Evolutionary conservation across 345 rosid species (phyloP).

Genomic region (Rhizophora apiculata): DNA sequence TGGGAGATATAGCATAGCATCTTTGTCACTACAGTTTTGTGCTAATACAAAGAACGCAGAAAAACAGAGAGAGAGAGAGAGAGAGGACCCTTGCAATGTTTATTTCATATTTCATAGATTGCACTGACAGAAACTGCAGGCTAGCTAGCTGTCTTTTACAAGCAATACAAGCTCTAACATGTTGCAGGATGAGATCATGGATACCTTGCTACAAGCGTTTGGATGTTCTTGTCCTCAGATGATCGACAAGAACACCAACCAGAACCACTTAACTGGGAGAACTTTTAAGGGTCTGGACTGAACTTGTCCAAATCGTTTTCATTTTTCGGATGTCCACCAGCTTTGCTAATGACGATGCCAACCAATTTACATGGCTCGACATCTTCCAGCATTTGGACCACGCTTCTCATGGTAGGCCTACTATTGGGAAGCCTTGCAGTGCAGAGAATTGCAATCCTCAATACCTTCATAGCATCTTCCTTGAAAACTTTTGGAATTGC

Average conservation of each 20-base stretch:
- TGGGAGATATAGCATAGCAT: neutral
- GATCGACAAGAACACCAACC: neutral
- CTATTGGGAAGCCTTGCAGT: slow-evolving; percentile 49
- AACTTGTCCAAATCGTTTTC: neutral
- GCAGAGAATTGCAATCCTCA: slow-evolving; percentile 71
- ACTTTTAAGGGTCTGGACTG: neutral
- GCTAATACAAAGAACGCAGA: too few relatives aligned
- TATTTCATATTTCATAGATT: neutral
- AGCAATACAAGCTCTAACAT: slow-evolving; percentile 9
- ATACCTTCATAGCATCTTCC: slow-evolving; percentile 61
- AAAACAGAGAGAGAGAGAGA: neutral
- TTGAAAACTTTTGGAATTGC: slow-evolving; percentile 46
- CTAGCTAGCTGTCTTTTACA: slow-evolving; percentile 8
- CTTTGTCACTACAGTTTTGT: neutral
- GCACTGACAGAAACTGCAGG: neutral
- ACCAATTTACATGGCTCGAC: slow-evolving; percentile 66
- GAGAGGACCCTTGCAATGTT: neutral
- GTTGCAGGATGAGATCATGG: neutral
- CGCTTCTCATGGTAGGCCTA: slow-evolving; percentile 80
- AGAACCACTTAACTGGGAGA: neutral
- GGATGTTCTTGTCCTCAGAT: neutral
- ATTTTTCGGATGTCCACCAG: slow-evolving; percentile 4
- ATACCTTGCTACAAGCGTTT: neutral
- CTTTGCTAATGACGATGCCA: slow-evolving; percentile 37
- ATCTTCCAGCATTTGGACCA: slow-evolving; percentile 82